phyloP scores from a whole-genome alignment of 768 basidiomycete genomes.

The Suillus discolor region DNA sequence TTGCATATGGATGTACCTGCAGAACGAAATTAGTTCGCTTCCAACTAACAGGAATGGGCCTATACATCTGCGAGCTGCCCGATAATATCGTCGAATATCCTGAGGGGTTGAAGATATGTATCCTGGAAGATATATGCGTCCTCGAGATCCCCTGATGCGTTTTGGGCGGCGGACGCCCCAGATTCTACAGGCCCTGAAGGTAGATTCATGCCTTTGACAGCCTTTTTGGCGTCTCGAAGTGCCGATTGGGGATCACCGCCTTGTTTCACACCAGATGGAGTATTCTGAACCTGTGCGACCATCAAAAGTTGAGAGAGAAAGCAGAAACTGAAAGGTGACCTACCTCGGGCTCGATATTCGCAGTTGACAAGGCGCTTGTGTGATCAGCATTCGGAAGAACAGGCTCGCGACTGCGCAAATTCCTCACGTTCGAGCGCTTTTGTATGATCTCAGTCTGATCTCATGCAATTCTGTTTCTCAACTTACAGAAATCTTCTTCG shows the following conservation, averaged over 20 bases:
- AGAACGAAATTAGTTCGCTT: background rate
- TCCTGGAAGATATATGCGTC: background rate
- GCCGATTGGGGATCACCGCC: background rate
- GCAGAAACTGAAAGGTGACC: no score
- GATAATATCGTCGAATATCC: background rate
- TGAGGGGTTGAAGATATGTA: conserved; percentile 1
- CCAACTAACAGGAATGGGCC: background rate
- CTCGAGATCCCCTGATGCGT: background rate
- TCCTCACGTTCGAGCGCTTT: background rate
- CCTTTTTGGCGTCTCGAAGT: background rate
- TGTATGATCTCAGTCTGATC: background rate
- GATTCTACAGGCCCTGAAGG: background rate
- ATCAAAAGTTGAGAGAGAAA: background rate
- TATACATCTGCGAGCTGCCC: background rate
- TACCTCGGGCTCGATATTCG: background rate
- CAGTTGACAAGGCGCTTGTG: background rate
- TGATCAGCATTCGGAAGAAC: background rate
- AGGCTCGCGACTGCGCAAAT: background rate
- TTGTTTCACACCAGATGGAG: background rate
- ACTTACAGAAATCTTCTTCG: background rate
- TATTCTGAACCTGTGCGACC: background rate
- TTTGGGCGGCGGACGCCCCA: background rate
- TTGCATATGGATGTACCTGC: conserved; percentile 4
- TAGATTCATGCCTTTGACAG: background rate
- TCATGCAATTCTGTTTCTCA: background rate